Evolutionary conservation across 371 early-diverging fungal genomes (phyloP).

Genomic region (Capillidium heterosporum): DNA sequence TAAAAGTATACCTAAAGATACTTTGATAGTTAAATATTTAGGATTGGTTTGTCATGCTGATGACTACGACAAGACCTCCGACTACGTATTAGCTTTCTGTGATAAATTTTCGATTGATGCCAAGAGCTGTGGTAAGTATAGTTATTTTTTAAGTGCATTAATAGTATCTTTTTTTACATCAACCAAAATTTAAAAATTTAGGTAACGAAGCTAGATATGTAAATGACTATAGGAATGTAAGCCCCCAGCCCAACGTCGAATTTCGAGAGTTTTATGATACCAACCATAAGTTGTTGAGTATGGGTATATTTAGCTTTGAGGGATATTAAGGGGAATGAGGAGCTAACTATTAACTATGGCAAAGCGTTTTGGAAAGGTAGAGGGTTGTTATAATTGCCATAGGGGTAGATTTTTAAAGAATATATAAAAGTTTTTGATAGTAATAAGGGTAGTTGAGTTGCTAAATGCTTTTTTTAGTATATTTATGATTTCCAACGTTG

Average conservation of each 20-base stretch:
- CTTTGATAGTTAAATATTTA: neutral
- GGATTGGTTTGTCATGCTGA: neutral
- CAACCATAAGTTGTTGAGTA: slow-evolving; percentile 3
- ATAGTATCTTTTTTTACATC: neutral
- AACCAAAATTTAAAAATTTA: neutral
- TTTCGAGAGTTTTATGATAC: slow-evolving; percentile 11
- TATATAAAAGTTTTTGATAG: too few species aligned
- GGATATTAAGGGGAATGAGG: slow-evolving; percentile 8
- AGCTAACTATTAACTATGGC: slow-evolving; percentile 10
- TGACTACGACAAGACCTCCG: neutral
- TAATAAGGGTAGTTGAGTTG: too few species aligned
- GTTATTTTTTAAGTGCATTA: neutral
- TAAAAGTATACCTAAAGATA: neutral
- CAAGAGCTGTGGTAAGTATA: neutral
- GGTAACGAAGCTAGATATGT: slow-evolving; percentile 11
- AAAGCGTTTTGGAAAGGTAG: slow-evolving; percentile 11
- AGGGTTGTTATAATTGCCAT: slow-evolving; percentile 8
- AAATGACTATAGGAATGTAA: slow-evolving; percentile 10
- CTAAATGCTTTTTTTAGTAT: too few species aligned
- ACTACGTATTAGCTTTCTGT: slow-evolving; percentile 1
- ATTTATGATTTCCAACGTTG: too few species aligned
- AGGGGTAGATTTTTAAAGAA: too few species aligned
- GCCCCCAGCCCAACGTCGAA: slow-evolving; percentile 6
- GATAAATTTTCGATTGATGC: slow-evolving; percentile 1
- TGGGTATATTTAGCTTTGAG: slow-evolving; percentile 8